Conservation (phyloP, 2,329 filamentous ascomycete species). For the Colletotrichum acutatum region DNA sequence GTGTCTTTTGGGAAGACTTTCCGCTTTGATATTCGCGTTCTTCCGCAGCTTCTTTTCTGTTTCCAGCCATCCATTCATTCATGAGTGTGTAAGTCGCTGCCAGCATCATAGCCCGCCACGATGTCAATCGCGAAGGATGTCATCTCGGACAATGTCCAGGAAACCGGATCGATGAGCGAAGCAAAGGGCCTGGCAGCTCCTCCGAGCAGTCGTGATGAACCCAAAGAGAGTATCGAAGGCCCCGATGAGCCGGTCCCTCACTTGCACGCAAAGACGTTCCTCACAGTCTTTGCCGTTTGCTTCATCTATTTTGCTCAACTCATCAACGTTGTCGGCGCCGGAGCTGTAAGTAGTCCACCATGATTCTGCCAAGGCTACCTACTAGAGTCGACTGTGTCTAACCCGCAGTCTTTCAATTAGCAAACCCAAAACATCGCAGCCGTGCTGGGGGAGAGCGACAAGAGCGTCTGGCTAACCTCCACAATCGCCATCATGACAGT, state of each 20-base stretch:
- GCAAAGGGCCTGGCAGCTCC: neutral
- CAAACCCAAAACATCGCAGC: too few species aligned
- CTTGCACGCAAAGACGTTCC: conserved; percentile 46
- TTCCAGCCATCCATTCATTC: neutral
- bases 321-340: conserved; percentile 47
- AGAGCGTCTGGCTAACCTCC: too few species aligned
- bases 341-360: conserved; percentile 41
- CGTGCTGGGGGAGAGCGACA: too few species aligned
- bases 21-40: neutral
- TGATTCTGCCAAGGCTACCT: too few species aligned
- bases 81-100: neutral
- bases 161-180: neutral
- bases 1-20: neutral
- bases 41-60: neutral
- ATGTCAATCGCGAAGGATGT: neutral
- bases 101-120: neutral
- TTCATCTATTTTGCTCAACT: conserved; percentile 51
- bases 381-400: too few species aligned
- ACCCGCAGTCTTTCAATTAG: too few species aligned
- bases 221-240: neutral
- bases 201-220: neutral
- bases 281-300: conserved; percentile 47
- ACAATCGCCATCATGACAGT: too few species aligned
- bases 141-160: neutral
- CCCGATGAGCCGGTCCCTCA: conserved; percentile 17